Evolutionary conservation across 257 asterid genomes (phyloP).

Genomic region (Forsythia viridissima): DNA sequence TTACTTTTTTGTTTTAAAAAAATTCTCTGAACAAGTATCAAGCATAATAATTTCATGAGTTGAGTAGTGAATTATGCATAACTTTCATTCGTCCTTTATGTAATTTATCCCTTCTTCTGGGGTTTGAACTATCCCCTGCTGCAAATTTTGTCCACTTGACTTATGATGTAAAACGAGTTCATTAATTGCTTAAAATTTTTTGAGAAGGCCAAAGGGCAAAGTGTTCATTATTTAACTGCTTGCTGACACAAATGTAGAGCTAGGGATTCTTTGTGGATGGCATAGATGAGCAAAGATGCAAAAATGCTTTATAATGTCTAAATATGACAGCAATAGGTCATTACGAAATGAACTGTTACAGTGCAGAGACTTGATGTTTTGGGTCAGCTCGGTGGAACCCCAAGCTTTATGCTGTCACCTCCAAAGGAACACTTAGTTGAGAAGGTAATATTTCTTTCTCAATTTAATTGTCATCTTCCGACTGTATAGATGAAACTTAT

Average conservation of each 20-base stretch:
- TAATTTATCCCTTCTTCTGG: background rate
- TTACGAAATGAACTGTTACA: slow-evolving; percentile 33
- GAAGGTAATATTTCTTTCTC: slow-evolving; percentile 50
- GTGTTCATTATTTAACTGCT: background rate
- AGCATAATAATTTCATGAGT: background rate
- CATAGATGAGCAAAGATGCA: background rate
- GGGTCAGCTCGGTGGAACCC: slow-evolving; percentile 45
- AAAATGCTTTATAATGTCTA: slow-evolving; percentile 1
- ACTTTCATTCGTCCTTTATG: background rate
- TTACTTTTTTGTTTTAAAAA: background rate
- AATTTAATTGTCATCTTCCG: background rate
- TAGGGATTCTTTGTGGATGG: background rate
- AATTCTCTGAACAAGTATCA: background rate
- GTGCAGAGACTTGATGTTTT: slow-evolving; percentile 37
- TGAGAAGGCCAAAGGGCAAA: background rate
- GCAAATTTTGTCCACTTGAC: background rate
- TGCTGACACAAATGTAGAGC: background rate
- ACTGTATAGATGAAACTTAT: background rate
- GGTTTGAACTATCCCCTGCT: slow-evolving; percentile 12
- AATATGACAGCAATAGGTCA: background rate
- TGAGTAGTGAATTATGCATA: background rate
- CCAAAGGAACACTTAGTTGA: slow-evolving; percentile 70
- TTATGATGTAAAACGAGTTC: background rate
- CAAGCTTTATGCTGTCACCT: slow-evolving; percentile 44
- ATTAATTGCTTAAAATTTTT: too few relatives aligned